Base-by-base conservation (phyloP, 2,329 filamentous ascomycete species). In the Talaromyces sp. region DNA sequence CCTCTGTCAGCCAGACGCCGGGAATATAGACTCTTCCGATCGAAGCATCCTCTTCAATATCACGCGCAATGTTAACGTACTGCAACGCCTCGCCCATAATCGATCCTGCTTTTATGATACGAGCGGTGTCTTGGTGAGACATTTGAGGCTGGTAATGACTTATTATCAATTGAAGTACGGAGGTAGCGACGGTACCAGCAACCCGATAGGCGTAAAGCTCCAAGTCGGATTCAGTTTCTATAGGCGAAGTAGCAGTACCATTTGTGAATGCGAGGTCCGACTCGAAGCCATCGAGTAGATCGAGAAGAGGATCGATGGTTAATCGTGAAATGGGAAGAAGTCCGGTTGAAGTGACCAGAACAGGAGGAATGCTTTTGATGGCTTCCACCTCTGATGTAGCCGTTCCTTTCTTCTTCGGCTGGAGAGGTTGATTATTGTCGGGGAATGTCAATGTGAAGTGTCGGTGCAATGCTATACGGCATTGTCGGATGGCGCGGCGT, bases 371-470 rank as follows among this genome's bases (percentile, higher is more conserved):
- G 19, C n/a, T 47, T 47, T 47, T 47, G 43, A 47, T 22, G 19
- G 43, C 43, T 25, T 47, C 43, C n/a, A 10, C 43, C 19, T 47
- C 43, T 13, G 43, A 47, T 5, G n/a, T 47, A 11, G 10, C 11
- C 2, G 43, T 13, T 5, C n/a, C 43, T 4, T 22, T 47, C 43
- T 47, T 47, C 8, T 4, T 47, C 1, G 8, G 43, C 8, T n/a
- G 19, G 4, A 47, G 19, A 22, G 8, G n/a, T 22, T 5, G 43
- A 13, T 47, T 47, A 22, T 58, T 58, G 54, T 58, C 54, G 54
- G 54, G 54, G 19, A 58, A 58, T 13, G 54, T 58, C 54, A 58
- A 40, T 6, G 54, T 58, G 54, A 58, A 58, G 4, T 58, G 54
- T 58, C 54, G 54, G 34, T 58, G 54, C 3, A 58, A 22, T 25